Conservation (phyloP, 106 monocot genomes). For the Dendrobium catenatum region DNA sequence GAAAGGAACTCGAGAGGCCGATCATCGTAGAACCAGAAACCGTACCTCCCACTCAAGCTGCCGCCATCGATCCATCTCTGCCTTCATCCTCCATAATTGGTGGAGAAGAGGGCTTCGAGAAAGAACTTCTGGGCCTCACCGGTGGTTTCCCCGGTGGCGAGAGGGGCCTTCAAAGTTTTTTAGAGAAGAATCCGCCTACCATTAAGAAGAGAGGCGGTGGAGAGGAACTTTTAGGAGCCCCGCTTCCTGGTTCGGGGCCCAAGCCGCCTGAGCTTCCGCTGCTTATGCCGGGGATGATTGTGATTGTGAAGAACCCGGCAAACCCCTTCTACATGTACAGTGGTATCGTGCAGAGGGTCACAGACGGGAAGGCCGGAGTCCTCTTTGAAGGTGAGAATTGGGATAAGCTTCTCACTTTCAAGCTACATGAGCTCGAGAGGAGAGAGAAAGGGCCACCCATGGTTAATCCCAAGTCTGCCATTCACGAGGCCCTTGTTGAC, state of each 20-base stretch:
- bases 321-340: slow-evolving; percentile 78
- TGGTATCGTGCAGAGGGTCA: slow-evolving; percentile 89
- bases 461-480: slow-evolving; percentile 82
- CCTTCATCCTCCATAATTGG: not conserved
- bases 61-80: slow-evolving; percentile 4
- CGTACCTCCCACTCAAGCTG: not conserved
- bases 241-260: slow-evolving; percentile 21
- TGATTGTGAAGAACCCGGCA: slow-evolving; percentile 70
- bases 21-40: not conserved
- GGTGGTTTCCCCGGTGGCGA: slow-evolving; percentile 98
- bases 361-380: slow-evolving; percentile 81
- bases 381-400: slow-evolving; percentile 91
- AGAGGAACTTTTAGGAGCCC: slow-evolving; percentile 1
- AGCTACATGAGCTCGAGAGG: slow-evolving; percentile 68
- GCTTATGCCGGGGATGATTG: slow-evolving; percentile 89
- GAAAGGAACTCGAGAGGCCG: slow-evolving; percentile 42
- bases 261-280: slow-evolving; percentile 72
- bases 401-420: slow-evolving; percentile 77
- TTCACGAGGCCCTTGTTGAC: slow-evolving; percentile 37
- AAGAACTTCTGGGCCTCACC: slow-evolving; percentile 86
- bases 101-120: slow-evolving; percentile 55
- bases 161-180: slow-evolving; percentile 58
- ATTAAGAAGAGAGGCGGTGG: not conserved
- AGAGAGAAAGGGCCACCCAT: slow-evolving; percentile 92
- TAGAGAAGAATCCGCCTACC: slow-evolving; percentile 59